Evolutionary conservation across 148 eudicot genomes (phyloP).

Genomic region (Rhododendron henanense): DNA sequence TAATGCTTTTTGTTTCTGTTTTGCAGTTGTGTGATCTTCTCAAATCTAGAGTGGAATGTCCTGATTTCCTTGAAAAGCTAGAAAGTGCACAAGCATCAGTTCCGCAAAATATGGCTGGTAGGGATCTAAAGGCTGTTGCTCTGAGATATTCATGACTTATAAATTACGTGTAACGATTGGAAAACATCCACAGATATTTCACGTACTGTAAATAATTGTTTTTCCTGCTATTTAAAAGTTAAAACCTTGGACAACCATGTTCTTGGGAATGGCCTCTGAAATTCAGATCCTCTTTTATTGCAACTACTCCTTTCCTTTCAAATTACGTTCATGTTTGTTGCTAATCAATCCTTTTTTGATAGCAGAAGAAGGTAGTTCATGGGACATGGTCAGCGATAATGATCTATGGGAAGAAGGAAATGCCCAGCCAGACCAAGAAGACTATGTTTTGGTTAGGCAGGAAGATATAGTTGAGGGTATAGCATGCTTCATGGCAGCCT

Average conservation of each 20-base stretch:
- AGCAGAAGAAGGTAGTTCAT: slow-evolving; percentile 79
- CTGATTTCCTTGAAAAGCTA: slow-evolving; percentile 74
- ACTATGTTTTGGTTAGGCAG: slow-evolving; percentile 77
- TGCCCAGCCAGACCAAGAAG: slow-evolving; percentile 56
- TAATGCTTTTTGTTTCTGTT: slow-evolving; percentile 11
- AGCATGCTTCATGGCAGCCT: slow-evolving; percentile 93
- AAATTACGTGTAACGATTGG: not conserved
- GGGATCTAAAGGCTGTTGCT: slow-evolving; percentile 9
- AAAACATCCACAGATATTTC: not conserved
- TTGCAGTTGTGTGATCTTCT: slow-evolving; percentile 69
- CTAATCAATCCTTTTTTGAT: slow-evolving; percentile 20
- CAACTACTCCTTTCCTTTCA: not conserved
- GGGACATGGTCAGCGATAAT: slow-evolving; percentile 87
- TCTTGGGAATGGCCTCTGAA: not conserved
- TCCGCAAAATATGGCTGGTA: slow-evolving; percentile 58
- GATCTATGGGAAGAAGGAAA: slow-evolving; percentile 84
- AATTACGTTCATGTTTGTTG: not conserved
- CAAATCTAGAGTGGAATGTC: slow-evolving; percentile 61
- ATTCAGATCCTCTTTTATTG: not conserved
- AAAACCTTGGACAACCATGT: not conserved
- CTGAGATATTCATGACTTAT: not conserved
- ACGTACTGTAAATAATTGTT: not conserved
- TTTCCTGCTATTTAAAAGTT: not conserved
- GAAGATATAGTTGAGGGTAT: slow-evolving; percentile 96
- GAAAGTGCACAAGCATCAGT: slow-evolving; percentile 58